Percentiles rank a stretch among this genome's conserved stretches.
phyloP scores from a whole-genome alignment of 2,329 filamentous ascomycete species.

The Fusarium nodosum region DNA sequence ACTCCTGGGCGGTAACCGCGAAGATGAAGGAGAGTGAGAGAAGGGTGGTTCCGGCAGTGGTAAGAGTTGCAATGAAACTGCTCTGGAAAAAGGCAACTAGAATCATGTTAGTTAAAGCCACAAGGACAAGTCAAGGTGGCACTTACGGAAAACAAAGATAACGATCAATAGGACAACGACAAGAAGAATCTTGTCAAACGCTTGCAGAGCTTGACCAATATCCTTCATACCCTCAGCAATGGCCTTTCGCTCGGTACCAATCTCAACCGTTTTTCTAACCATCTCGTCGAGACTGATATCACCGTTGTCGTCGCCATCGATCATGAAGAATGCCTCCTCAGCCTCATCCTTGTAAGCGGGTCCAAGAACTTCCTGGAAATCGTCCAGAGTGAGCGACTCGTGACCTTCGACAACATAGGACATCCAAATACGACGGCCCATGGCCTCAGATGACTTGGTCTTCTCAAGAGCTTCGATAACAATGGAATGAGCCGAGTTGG shows the following conservation, averaged over 20 bases:
- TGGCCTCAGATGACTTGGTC: conserved; percentile 84
- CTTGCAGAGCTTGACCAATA: conserved; percentile 92
- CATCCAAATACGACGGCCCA: conserved; percentile 97
- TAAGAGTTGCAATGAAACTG: conserved; percentile 85
- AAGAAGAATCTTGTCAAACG: conserved; percentile 87
- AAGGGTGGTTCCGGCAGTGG: conserved; percentile 90
- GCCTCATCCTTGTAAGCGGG: conserved; percentile 79
- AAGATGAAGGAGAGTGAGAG: conserved; percentile 98
- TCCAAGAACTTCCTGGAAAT: conserved; percentile 90
- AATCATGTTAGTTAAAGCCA: conserved; percentile 18
- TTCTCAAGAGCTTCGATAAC: conserved; percentile 92
- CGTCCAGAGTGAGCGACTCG: conserved; percentile 82
- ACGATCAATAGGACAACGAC: conserved; percentile 84
- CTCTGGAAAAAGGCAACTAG: conserved; percentile 87
- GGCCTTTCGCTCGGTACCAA: conserved; percentile 87
- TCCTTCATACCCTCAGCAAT: conserved; percentile 96
- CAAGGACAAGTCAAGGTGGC: conserved; percentile 1
- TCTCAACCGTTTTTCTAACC: conserved; percentile 86
- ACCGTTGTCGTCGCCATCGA: conserved; percentile 91
- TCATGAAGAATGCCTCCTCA: conserved; percentile 83
- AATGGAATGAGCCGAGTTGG: conserved; percentile 88
- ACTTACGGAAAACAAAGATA: conserved; percentile 84
- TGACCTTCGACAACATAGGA: conserved; percentile 94
- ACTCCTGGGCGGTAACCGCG: conserved; percentile 89
- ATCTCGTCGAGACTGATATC: conserved; percentile 97